Base-by-base conservation (phyloP, 352 stramenopile species). In the Albugo laibachii region DNA sequence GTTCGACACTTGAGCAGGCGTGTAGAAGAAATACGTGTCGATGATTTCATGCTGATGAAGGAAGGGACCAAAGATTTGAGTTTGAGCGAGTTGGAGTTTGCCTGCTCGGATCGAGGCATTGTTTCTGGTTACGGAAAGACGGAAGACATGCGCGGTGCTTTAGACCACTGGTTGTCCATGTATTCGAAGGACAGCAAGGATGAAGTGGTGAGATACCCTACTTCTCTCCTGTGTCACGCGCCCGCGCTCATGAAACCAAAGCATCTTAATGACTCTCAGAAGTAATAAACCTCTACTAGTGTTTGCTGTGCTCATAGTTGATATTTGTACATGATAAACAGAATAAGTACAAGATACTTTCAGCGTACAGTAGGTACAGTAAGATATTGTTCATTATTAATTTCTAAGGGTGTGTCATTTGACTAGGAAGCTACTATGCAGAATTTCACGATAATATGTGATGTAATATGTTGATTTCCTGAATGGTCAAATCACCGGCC, bases 41-140 rank as follows among this genome's bases (percentile, higher is more conserved):
- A 91, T 48, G 77, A 91, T 53, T 58, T 65, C 11, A 71, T 80
- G 56, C 54, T 91, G 21, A 52, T 85, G 18, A 61, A 65, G 36
- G 68, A 83, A 56, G 71, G 69, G 20, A 48, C 15, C 3, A 69
- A 82, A 15, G 48, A 62, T n/a, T 50, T 91, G 35, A 76, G 70
- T 36, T 63, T 84, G n/a, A 69, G 62, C 41, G 77, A 91, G 48
- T 62, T 91, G 15, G 74, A 84, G 61, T 87, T 91, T 57, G 77
- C 77, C n/a, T 87, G 74, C 19, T 62, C 77, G 47, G 77, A 91
- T 50, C 72, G 77, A 10, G 77, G 77, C 8, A 72, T 91, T 27
- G 59, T 76, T 11, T 59, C 62, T 18, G 68, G 69, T 37, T 91
- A 84, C 50, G 74, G 71, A 35, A 57, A 83, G 15, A 76, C 80